Percentiles rank a stretch among this genome's conserved stretches.
Conservation (phyloP, 2,329 filamentous ascomycete genomes). For the Corniculantispora saksenae region DNA sequence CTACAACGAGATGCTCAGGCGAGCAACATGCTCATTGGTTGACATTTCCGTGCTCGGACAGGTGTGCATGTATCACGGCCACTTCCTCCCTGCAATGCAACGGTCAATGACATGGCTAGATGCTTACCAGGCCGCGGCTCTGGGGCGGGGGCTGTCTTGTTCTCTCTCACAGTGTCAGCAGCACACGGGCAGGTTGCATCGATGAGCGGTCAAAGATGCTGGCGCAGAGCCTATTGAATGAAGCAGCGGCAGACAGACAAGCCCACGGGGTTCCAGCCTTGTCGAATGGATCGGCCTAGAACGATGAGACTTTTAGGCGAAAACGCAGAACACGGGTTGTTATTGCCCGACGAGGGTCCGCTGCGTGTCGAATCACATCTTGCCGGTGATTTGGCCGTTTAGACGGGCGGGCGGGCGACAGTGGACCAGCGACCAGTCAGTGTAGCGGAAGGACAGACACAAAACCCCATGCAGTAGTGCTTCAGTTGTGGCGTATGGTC, state of each 20-base stretch:
- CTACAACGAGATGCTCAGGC: too few species aligned
- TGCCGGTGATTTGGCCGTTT: not conserved
- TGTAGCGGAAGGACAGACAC: not conserved
- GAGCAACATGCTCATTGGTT: too few species aligned
- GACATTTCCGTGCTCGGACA: too few species aligned
- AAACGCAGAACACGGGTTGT: not conserved
- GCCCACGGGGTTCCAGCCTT: not conserved
- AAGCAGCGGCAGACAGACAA: too few species aligned
- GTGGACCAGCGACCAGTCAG: not conserved
- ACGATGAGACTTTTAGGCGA: not conserved
- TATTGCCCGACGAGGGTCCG: not conserved
- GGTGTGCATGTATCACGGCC: too few species aligned
- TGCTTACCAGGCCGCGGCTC: too few species aligned
- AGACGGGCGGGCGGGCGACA: not conserved
- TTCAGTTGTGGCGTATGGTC: not conserved
- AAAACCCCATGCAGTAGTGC: not conserved
- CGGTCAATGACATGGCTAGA: too few species aligned
- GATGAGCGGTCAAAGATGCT: not conserved
- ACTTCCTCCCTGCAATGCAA: too few species aligned
- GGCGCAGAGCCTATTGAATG: not conserved
- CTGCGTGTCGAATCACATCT: not conserved
- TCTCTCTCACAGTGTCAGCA: not conserved
- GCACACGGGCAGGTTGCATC: not conserved
- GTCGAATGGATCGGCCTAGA: not conserved
- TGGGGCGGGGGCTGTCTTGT: too few species aligned